Evolutionary conservation across 495 filamentous ascomycete species (phyloP).

Genomic region (Lophium mytilinum): DNA sequence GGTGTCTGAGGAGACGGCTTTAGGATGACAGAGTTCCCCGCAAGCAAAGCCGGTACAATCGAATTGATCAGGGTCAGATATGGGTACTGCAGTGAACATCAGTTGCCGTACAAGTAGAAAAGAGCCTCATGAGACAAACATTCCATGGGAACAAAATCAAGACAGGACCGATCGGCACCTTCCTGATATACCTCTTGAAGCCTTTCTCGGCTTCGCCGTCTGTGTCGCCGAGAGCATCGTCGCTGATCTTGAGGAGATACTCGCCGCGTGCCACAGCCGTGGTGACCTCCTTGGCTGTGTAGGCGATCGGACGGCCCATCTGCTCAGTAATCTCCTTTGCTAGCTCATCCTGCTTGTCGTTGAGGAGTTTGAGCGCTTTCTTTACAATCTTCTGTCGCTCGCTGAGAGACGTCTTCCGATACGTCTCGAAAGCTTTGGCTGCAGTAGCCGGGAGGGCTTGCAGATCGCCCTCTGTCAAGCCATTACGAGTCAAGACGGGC

Average conservation of each 20-base stretch:
- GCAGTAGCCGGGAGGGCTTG: conserved; percentile 56
- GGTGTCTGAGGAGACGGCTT: conserved; percentile 94
- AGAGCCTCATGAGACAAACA: conserved; percentile 42
- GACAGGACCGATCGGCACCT: conserved; percentile 74
- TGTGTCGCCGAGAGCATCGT: conserved; percentile 62
- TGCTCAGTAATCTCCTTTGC: conserved; percentile 79
- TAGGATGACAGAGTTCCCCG: conserved; percentile 81
- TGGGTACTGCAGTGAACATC: conserved; percentile 56
- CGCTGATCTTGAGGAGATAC: conserved; percentile 72
- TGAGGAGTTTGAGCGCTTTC: conserved; percentile 62
- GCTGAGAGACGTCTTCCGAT: conserved; percentile 52
- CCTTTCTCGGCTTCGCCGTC: conserved; percentile 73
- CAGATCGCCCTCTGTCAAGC: conserved; percentile 58
- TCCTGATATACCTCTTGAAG: conserved; percentile 82
- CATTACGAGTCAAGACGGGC: conserved; percentile 65
- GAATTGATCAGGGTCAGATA: conserved; percentile 89
- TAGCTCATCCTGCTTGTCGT: conserved; percentile 66
- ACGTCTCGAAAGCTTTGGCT: conserved; percentile 62
- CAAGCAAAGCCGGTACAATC: conserved; percentile 75
- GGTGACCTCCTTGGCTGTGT: conserved; percentile 67
- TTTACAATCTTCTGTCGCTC: conserved; percentile 68
- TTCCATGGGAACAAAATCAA: conserved; percentile 94
- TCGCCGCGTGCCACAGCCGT: conserved; percentile 76
- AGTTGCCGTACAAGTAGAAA: conserved; percentile 5
- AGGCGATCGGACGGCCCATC: conserved; percentile 88